These are phyloP conservation scores for Xylaria sp. DNA, from an alignment of 495 filamentous ascomycete species.

Conservation along the genomic window DNA sequence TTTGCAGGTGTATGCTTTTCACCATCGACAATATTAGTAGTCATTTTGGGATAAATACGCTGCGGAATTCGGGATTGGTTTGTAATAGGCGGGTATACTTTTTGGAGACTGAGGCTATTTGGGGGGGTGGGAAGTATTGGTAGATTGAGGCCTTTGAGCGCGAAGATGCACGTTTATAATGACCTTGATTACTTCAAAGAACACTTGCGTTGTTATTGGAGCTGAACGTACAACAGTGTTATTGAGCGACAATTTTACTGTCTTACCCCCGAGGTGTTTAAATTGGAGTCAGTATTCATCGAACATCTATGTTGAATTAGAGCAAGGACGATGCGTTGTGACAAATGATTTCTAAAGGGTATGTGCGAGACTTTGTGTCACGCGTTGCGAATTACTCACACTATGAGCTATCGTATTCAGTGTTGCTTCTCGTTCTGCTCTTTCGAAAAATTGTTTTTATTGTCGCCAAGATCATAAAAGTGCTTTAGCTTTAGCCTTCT, in stretches of 20 bases:
- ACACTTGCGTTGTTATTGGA: neutral
- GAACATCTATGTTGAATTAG: neutral
- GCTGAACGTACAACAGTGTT: neutral
- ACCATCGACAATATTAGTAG: neutral
- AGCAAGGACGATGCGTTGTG: neutral
- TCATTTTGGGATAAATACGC: neutral
- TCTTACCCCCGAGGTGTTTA: neutral
- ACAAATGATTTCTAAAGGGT: neutral
- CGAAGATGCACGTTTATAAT: slow-evolving; percentile 2
- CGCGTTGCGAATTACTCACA: neutral
- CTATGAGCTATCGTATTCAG: neutral
- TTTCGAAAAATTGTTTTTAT: neutral
- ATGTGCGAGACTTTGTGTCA: neutral
- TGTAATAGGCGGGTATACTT: neutral
- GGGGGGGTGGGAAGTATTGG: neutral
- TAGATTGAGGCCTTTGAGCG: neutral
- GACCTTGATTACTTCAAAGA: neutral
- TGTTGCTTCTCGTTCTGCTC: neutral
- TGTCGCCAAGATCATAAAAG: neutral
- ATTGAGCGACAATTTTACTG: neutral
- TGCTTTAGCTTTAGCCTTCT: slow-evolving; percentile 11
- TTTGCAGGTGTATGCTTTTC: neutral
- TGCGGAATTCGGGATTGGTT: neutral
- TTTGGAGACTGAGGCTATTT: neutral
- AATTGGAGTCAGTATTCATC: neutral